Conservation (phyloP, 2,329 filamentous ascomycete species). For the Conoideocrella luteorostrata region DNA sequence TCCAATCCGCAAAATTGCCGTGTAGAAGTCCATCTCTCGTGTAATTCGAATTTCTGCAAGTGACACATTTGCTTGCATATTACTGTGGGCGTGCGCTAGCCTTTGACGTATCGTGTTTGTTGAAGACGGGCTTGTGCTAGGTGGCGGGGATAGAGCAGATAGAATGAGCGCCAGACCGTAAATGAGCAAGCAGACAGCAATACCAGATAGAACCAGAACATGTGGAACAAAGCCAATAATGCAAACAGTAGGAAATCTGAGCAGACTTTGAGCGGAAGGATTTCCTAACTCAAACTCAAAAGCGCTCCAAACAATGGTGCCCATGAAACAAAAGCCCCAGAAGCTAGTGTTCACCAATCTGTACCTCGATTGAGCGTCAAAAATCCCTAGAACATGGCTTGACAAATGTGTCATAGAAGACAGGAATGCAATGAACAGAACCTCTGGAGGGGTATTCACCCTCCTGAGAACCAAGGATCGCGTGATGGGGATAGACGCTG, state of each 20-base stretch:
- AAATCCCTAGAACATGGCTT: conserved; percentile 74
- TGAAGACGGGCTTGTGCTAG: conserved; percentile 16
- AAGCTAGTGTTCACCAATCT: conserved; percentile 82
- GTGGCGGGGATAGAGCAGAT: conserved; percentile 47
- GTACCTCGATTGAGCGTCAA: conserved; percentile 71
- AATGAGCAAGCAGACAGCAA: conserved; percentile 66
- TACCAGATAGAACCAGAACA: conserved; percentile 76
- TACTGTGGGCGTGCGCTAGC: conserved; percentile 66
- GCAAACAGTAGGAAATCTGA: conserved; percentile 88
- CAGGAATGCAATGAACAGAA: conserved; percentile 80
- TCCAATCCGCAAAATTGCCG: conserved; percentile 75
- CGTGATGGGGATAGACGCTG: conserved; percentile 42
- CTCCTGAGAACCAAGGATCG: conserved; percentile 65
- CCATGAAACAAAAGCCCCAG: conserved; percentile 89
- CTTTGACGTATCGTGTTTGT: conserved; percentile 52
- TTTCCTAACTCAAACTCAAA: conserved; percentile 56
- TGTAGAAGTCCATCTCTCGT: conserved; percentile 93
- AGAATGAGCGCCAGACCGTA: conserved; percentile 71
- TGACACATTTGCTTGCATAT: conserved; percentile 88
- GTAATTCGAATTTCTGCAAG: conserved; percentile 74
- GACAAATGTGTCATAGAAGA: conserved; percentile 83
- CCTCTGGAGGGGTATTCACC: conserved; percentile 84
- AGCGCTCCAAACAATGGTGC: conserved; percentile 72
- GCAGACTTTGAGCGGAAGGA: conserved; percentile 55
- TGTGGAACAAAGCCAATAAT: conserved; percentile 94